A percentile compares a stretch with the other conserved stretches of the same genome.
phyloP scores from a whole-genome alignment of 2,329 filamentous ascomycete species.

The Falciphora oryzae region DNA sequence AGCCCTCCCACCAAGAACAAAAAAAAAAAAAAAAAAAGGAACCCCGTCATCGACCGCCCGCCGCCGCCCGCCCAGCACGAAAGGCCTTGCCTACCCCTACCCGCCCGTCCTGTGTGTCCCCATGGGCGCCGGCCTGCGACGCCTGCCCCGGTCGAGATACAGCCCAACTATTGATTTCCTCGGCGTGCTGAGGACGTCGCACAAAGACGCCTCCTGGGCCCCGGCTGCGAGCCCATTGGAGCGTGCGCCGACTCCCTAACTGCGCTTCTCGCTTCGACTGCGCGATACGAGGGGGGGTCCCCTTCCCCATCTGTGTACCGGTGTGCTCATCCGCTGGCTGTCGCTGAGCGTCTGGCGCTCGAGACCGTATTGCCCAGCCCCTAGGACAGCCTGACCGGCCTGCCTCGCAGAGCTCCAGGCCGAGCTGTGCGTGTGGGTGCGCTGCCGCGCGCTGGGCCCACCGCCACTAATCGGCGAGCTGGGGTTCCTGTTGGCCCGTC shows the following conservation, averaged over 20 bases:
- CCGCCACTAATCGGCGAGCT: too few relatives aligned
- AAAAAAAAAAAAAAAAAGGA: neutral
- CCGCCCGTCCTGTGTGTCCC: slow-evolving; percentile 10
- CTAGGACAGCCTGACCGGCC: too few relatives aligned
- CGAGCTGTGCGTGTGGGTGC: too few relatives aligned
- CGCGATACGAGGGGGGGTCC: neutral
- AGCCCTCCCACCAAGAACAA: neutral
- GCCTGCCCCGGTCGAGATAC: slow-evolving; percentile 15
- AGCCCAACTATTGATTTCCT: slow-evolving; percentile 18
- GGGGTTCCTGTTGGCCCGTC: too few relatives aligned
- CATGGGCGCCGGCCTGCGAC: slow-evolving; percentile 8
- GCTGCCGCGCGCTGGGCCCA: too few relatives aligned
- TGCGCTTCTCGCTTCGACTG: neutral
- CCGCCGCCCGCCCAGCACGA: neutral
- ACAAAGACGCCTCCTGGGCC: slow-evolving; percentile 26
- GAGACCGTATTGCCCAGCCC: too few relatives aligned
- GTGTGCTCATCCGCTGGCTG: neutral
- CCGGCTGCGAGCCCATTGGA: slow-evolving; percentile 28
- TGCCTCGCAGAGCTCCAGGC: too few relatives aligned
- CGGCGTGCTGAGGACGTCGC: slow-evolving; percentile 21
- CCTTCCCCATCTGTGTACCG: neutral
- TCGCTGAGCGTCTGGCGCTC: neutral
- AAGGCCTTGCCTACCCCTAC: slow-evolving; percentile 8
- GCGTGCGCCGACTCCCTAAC: slow-evolving; percentile 8
- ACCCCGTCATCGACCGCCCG: slow-evolving; percentile 8